phyloP scores from a whole-genome alignment of 331 rosid genomes.

The Telfairia occidentalis region DNA sequence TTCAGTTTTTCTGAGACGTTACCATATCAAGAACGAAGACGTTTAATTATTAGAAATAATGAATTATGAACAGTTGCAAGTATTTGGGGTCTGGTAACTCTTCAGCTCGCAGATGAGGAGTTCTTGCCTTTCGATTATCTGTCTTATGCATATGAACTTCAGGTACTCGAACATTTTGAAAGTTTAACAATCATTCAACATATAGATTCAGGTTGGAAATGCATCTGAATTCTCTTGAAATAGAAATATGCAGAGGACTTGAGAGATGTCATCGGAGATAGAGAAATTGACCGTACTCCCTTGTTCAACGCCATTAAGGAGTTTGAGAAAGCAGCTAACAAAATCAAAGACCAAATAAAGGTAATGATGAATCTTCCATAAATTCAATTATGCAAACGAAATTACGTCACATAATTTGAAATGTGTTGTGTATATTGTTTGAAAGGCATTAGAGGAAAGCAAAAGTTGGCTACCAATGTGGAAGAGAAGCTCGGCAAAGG shows the following conservation, averaged over 20 bases:
- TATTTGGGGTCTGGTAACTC: slow-evolving; percentile 64
- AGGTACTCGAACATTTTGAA: slow-evolving; percentile 24
- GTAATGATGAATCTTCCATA: slow-evolving; percentile 13
- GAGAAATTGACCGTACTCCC: slow-evolving; percentile 39
- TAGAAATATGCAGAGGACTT: slow-evolving; percentile 31
- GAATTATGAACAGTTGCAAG: slow-evolving; percentile 43
- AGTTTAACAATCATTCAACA: slow-evolving; percentile 1
- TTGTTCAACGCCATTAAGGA: slow-evolving; percentile 42
- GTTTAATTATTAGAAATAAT: neutral
- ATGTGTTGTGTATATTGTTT: neutral
- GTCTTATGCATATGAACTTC: slow-evolving; percentile 48
- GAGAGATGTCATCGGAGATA: slow-evolving; percentile 26
- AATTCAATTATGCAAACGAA: neutral
- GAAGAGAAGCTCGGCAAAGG: slow-evolving; percentile 33
- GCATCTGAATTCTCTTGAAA: slow-evolving; percentile 5
- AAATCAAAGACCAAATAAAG: slow-evolving; percentile 37
- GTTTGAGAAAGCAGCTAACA: slow-evolving; percentile 38
- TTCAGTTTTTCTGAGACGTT: neutral
- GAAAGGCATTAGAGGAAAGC: slow-evolving; percentile 37
- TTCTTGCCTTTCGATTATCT: slow-evolving; percentile 58
- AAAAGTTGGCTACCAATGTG: slow-evolving; percentile 25
- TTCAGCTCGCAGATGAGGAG: slow-evolving; percentile 65
- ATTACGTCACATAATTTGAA: neutral
- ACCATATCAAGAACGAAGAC: neutral
- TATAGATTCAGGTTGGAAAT: neutral